Evolutionary conservation across 1,284 basidiomycete genomes (phyloP), one percentile per base, ranked within the genome.

Genomic region (Ustilago vetiveriae): DNA sequence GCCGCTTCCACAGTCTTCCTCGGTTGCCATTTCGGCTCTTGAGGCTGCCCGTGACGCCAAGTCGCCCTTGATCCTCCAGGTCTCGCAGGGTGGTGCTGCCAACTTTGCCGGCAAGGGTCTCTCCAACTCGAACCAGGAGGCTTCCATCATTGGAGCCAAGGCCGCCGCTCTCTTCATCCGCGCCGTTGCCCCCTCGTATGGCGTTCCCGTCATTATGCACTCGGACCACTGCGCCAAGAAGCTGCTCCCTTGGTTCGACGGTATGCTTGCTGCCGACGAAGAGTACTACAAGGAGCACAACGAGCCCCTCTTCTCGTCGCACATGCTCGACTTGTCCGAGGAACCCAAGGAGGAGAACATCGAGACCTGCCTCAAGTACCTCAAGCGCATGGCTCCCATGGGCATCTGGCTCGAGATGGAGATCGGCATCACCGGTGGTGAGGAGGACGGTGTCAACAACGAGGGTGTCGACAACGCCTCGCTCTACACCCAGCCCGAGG

Each of bases 251-350:
- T 99, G 96, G 96, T 97, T 98, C 85, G 96, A 98, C 83, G 95
- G 93, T 69, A 98, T 99, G 96, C 92, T 98, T 83, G 90, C 89
- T 52, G 95, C 95, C 58, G 90, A 98, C 83, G 92, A 97, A 85
- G 91, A 87, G 24, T 94, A 96, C 87, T 96, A 86, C 88, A 92
- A 92, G 84, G 85, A 80, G 76, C 88, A 96, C 86, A 88, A 89
- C 72, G 92, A 92, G 82, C 88, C 96, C 42, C 90, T 98, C 62
- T 98, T 95, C 88, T 95, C 92, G 65, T 98, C 95, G 33, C 96
- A 99, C 91, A 99, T 99, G 96, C 90, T 99, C 76, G 96, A 98
- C 84, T 89, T 99, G 75, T 98, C 94, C 51, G 96, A 99, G 83
- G 95, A 98, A 85, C 84, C 92, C 82, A 96, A 98, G 85, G 94